These are phyloP conservation scores for Blastocrithidia nonstop DNA, from an alignment of 208 protist species.

Conservation along the genomic window DNA sequence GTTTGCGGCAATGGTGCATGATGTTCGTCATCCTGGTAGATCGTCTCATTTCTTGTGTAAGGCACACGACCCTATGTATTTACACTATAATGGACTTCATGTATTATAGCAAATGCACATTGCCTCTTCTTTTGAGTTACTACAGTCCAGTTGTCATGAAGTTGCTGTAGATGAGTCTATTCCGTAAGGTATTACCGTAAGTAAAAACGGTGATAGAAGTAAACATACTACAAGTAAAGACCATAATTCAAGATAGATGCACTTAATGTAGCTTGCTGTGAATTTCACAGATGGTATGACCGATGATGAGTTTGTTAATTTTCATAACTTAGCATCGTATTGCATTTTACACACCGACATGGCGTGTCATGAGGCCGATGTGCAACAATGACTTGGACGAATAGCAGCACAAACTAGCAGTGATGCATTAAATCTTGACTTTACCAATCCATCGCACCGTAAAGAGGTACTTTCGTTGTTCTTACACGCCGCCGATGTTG, in stretches of 20 bases:
- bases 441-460: slow-evolving; percentile 18
- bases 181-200: too few species aligned
- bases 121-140: slow-evolving; percentile 41
- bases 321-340: slow-evolving; percentile 29
- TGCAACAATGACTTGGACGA: slow-evolving; percentile 14
- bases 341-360: slow-evolving; percentile 59
- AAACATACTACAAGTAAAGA: too few species aligned
- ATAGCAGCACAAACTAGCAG: slow-evolving; percentile 4
- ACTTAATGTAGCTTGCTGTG: slow-evolving; percentile 15
- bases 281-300: slow-evolving; percentile 45
- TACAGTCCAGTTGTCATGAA: too few species aligned
- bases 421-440: slow-evolving; percentile 23
- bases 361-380: slow-evolving; percentile 14
- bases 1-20: slow-evolving; percentile 49
- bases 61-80: slow-evolving; percentile 35
- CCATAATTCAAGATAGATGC: too few species aligned
- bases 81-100: slow-evolving; percentile 24
- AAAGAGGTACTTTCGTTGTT: slow-evolving; percentile 37
- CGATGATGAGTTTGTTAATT: slow-evolving; percentile 28
- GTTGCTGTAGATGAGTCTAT: too few species aligned
- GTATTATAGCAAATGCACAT: slow-evolving; percentile 71
- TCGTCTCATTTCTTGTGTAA: slow-evolving; percentile 29
- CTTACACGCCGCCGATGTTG: slow-evolving; percentile 69
- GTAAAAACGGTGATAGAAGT: too few species aligned
- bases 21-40: slow-evolving; percentile 61